These are phyloP conservation scores for Sporothrix brunneoviolacea DNA, from an alignment of 2,329 filamentous ascomycete genomes.

Conservation along the genomic window DNA sequence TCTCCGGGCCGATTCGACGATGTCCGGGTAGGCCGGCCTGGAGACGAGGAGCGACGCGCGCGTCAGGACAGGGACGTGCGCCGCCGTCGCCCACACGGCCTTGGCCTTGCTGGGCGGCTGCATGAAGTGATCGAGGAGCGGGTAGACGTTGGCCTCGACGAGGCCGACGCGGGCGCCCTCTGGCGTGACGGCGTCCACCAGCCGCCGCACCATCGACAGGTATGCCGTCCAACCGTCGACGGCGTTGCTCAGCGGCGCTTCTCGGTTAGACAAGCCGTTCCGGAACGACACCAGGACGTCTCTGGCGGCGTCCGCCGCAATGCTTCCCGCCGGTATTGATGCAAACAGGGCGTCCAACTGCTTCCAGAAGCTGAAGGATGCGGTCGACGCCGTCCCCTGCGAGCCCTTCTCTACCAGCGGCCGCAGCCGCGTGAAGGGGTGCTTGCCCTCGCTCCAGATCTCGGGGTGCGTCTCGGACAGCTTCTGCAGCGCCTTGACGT, in stretches of 20 bases:
- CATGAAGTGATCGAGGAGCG: constrained; percentile 50
- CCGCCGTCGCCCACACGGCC: constrained; percentile 27
- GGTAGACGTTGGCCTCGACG: constrained; percentile 44
- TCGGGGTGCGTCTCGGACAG: constrained; percentile 60
- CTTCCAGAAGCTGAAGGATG: constrained; percentile 61
- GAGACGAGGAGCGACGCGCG: constrained; percentile 42
- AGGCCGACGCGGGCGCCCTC: constrained; percentile 39
- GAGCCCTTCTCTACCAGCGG: constrained; percentile 78
- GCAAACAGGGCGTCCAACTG: constrained; percentile 58
- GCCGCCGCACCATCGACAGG: constrained; percentile 52
- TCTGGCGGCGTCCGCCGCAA: constrained; percentile 43
- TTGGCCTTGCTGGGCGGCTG: constrained; percentile 35
- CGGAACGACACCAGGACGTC: constrained; percentile 62
- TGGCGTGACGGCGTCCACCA: constrained; percentile 41
- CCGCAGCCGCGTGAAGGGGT: constrained; percentile 51
- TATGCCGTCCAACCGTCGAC: constrained; percentile 70
- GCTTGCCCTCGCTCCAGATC: constrained; percentile 63
- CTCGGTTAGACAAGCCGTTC: constrained; percentile 63
- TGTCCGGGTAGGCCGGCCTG: constrained; percentile 32
- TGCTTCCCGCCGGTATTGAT: constrained; percentile 44
- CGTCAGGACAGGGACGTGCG: constrained; percentile 34
- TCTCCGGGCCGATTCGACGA: constrained; percentile 43
- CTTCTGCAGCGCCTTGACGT: constrained; percentile 57
- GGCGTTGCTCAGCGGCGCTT: constrained; percentile 65
- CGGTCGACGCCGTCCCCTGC: constrained; percentile 52